Percentiles rank a stretch among this genome's conserved stretches.
Conservation (phyloP, 441 rosid genomes). For the Isatis lusitanica region DNA sequence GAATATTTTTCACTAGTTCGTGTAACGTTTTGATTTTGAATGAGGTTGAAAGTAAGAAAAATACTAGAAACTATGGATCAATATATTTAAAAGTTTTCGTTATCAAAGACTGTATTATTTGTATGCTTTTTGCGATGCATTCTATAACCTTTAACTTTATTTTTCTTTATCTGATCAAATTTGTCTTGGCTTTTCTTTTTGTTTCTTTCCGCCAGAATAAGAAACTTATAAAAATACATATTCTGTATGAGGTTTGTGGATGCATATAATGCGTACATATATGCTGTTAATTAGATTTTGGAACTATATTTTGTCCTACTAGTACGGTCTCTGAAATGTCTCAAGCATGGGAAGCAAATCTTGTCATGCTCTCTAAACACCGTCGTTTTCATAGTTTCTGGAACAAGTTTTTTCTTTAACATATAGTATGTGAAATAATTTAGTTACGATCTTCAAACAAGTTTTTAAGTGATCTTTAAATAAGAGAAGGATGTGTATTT, state of each 20-base stretch:
- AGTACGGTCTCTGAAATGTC: conserved; percentile 29
- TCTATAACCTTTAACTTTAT: conserved; percentile 32
- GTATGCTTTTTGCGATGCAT: conserved; percentile 27
- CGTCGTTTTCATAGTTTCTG: conserved; percentile 18
- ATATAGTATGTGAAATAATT: neutral
- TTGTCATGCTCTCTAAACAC: conserved; percentile 17
- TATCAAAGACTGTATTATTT: conserved; percentile 22
- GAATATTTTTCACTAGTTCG: too few species aligned
- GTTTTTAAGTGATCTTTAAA: neutral
- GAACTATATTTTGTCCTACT: conserved; percentile 14
- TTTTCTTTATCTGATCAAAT: conserved; percentile 31
- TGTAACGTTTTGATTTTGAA: neutral
- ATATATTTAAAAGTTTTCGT: conserved; percentile 1
- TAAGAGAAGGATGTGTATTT: neutral
- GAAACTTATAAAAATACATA: neutral
- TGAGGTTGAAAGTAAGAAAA: neutral
- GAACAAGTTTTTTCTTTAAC: neutral
- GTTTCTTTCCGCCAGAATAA: neutral
- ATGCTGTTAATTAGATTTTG: neutral
- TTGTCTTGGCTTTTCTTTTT: conserved; percentile 29
- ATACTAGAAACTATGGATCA: neutral
- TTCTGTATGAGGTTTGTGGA: conserved; percentile 6
- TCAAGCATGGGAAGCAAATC: conserved; percentile 36
- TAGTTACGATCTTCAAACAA: neutral
- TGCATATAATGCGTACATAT: neutral